Conservation (phyloP, 179 eudicot genomes). For the Beta macrorhiza region DNA sequence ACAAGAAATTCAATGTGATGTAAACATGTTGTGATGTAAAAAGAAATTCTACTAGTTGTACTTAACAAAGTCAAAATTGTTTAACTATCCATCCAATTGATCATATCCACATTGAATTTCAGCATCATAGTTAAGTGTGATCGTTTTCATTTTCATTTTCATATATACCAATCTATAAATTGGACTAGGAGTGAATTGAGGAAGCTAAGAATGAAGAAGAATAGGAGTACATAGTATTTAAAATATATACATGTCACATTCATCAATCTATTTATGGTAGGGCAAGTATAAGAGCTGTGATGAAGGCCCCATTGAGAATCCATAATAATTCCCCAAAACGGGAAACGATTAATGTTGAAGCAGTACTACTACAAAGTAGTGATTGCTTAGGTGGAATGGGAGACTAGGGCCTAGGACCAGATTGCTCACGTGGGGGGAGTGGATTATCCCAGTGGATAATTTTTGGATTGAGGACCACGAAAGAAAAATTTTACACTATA, state of each 20-base stretch:
- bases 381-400: constrained; percentile 15
- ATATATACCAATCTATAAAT: no score
- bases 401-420: constrained; percentile 4
- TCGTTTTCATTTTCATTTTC: no score
- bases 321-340: background rate
- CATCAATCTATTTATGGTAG: background rate
- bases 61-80: no score
- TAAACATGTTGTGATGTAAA: no score
- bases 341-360: constrained; percentile 5
- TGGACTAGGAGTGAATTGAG: background rate
- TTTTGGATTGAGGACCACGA: constrained; percentile 13
- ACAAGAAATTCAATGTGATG: no score
- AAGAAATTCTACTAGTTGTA: no score
- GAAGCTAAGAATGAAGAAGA: background rate
- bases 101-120: no score
- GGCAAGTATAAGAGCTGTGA: background rate
- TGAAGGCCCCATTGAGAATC: constrained; percentile 2
- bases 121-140: no score
- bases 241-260: background rate
- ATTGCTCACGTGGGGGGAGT: constrained; percentile 19
- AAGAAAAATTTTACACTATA: background rate
- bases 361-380: background rate
- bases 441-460: constrained; percentile 4
- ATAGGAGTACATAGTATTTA: background rate
- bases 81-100: no score